Base-by-base conservation (phyloP, 306 rosid genomes). In the Lagenaria siceraria region DNA sequence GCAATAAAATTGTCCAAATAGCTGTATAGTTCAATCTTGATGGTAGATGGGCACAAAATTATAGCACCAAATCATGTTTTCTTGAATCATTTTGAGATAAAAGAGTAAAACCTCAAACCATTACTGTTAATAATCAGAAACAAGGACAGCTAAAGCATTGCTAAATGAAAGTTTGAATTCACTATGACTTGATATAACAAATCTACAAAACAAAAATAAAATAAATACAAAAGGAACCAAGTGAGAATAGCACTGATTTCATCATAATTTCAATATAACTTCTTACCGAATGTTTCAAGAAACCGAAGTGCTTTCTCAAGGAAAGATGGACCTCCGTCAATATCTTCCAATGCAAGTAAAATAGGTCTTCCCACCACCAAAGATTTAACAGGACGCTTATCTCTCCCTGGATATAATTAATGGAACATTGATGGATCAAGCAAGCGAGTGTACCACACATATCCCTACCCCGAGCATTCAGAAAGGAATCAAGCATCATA, bases 271-370 rank as follows among this genome's bases (percentile, higher is more conserved):
- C 13, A 59, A 25, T 9, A 55, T 17, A 78, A 83, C 73, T 31
- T 83, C 93, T 82, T 87, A 96, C 99, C 98, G 82, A 79, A 80
- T 87, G 86, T 88, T 88, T 96, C 99, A 38, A 96, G 86, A 84
- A 89, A 96, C 78, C 89, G 87, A 83, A 96, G 91, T 82, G 99
- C 99, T 79, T 92, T 96, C 83, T 96, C 99, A 54, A 96, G 98
- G 84, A 96, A 96, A 70, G 99, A 96, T 77, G 99, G 99, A 77
- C 98, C 93, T 78, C 99, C 99, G 77, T 96, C 99, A 86, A 96
- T 96, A 86, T 96, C 99, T 86, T 96, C 99, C 76, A 96, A 82
- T 55, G 99, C 99, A 81, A 96, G 91, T 48, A 96, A 84, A 86
- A 96, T 96, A 48, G 99, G 99, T 78, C 99, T 90, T 86, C 99